Base-by-base conservation (phyloP, 306 rosid genomes). In the Dryas octopetala region DNA sequence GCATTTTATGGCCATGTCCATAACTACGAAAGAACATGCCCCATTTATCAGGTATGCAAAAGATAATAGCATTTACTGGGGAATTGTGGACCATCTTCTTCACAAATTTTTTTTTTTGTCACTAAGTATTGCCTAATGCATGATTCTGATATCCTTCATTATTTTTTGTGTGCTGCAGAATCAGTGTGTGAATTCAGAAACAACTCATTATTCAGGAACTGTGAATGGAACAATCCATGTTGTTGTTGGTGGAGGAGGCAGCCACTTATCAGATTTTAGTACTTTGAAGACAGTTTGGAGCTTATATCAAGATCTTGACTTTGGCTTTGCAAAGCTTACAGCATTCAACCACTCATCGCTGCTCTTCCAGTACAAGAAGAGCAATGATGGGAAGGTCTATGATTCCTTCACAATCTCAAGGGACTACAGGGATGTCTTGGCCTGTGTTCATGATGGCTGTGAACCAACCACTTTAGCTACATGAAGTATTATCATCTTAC, bases 1-100 rank as follows among this genome's bases (percentile, higher is more conserved):
- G 98, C 89, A 71, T 88, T 89, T 69, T 93, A 82, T 72, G 97
- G 93, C 61, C 98, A 93, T 71, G 89, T 91, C 73, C 97, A 93
- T 77, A 89, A 91, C 88, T 93, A 91, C 7, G 98, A 93, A 86
- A 79, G 98, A 71, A 74, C 92, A 72, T 93, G 97, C 81, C 97
- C 96, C 78, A 57, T 93, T 73, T 89, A 93, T 79, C 88, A 93
- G 91, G 97, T 92, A 60, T 12, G 32, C 49, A 64, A 64, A 40
- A 64, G 7, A 45, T 4, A 15, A 19, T 6, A 64, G 51, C 49
- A 40, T 41, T 64, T 62, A 62, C 45, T 62, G 44, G 23, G 66
- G 32, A 62, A 62, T 26, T 2, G 43, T 46, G 16, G 6, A 62
- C 45, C 11, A 32, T 1, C 4, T 17, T 15, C 38, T 32, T 1